Evolutionary conservation across 345 rosid species (phyloP), one percentile per base, ranked within the genome.

Genomic region (Syzygium grande): DNA sequence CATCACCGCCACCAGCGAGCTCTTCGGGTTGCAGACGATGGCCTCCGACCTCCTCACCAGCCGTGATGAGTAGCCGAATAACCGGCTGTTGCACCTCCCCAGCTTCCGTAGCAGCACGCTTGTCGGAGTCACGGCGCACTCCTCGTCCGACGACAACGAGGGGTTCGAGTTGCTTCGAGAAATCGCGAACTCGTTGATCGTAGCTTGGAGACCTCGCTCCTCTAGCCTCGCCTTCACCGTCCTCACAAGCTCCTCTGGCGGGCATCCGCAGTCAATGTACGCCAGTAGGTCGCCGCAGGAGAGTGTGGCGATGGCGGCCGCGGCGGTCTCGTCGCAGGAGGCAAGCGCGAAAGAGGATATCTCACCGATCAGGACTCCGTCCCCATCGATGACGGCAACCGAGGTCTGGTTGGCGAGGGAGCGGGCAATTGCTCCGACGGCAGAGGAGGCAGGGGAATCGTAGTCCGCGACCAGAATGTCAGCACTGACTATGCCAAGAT

Each of bases 1-100:
- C 99, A 97, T 96, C 86, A 96, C 97, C 58, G 99, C 99, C 83
- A 94, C 94, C 8, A 97, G 92, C 43, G 99, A 96, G 89, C 98
- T 97, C 93, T 92, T 93, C 1, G 92, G 91, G 58, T 92, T 92
- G 86, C 99, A 96, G 80, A 96, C 97, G 41, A 96, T 93, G 3
- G 97, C 95, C 89, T 95, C 99, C 25, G 98, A 91, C 86, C 93
- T 92, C 92, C 97, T 93, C 91, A 91, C 95, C 94, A 95, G 92
- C 86, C 98, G 93, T 2, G 96, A 94, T 7, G 96, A 93, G 86
- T 92, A 93, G 78, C 96, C 93, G 93, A 87, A 90, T 14, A 94
- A 93, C 91, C 97, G 92, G 83, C 83, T 73, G 58, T 91, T 92
- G 46, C 87, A 88, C 89, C 91, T 91, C 79, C 90, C 92, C 38